phyloP scores from a whole-genome alignment of 148 eudicot species.

The Oxyria digyna region DNA sequence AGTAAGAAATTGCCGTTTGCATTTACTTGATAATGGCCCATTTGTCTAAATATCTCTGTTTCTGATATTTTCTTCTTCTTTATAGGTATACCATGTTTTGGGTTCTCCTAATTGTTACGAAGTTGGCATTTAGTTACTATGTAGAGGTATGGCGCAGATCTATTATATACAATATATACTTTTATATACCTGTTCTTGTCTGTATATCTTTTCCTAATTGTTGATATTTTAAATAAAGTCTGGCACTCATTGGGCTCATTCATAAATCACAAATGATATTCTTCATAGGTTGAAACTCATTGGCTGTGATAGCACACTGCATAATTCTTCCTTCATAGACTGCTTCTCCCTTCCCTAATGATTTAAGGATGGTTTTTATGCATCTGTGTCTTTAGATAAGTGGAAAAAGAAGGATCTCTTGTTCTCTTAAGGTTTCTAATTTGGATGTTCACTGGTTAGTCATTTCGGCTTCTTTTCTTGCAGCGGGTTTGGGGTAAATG shows the following conservation, averaged over 20 bases:
- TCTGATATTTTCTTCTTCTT: slow-evolving; percentile 10
- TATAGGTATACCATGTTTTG: slow-evolving; percentile 89
- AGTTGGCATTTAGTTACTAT: slow-evolving; percentile 87
- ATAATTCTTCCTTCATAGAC: no score
- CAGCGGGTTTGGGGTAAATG: not conserved
- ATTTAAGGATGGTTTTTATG: no score
- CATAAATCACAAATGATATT: not conserved
- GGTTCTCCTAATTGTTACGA: slow-evolving; percentile 77
- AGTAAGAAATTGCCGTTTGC: slow-evolving; percentile 36
- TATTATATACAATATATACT: not conserved
- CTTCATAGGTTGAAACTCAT: no score
- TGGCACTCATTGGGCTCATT: not conserved
- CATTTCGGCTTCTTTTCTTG: not conserved
- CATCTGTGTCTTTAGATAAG: no score
- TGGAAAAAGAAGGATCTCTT: not conserved
- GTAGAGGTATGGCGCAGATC: slow-evolving; percentile 50
- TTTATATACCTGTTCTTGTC: not conserved
- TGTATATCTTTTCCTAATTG: not conserved
- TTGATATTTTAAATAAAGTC: not conserved
- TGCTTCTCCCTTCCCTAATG: no score
- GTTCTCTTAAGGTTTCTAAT: not conserved
- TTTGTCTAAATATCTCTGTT: not conserved
- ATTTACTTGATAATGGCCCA: not conserved
- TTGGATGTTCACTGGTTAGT: not conserved
- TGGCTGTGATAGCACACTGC: no score